A percentile compares a stretch with the other conserved stretches of the same genome.
These are phyloP conservation scores for Onygena corvina DNA, from an alignment of 2,329 filamentous ascomycete genomes.

Conservation along the genomic window DNA sequence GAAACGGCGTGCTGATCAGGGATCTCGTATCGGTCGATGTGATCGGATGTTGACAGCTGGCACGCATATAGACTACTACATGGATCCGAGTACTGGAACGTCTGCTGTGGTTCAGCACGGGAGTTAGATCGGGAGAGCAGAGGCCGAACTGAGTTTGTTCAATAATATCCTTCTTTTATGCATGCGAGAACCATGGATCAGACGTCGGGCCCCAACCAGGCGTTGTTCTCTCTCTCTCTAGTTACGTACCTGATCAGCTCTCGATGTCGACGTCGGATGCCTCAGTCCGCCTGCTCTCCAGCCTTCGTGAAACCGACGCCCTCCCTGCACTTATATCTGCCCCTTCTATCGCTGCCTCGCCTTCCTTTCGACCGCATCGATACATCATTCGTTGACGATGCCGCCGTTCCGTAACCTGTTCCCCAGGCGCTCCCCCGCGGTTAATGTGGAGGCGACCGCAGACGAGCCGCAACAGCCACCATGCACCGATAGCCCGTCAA, in stretches of 20 bases:
- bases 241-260: not conserved
- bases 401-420: slow-evolving; percentile 61
- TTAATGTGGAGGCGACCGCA: slow-evolving; percentile 17
- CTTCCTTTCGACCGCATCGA: not conserved
- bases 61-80: too few relatives aligned
- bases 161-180: too few relatives aligned
- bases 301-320: too few relatives aligned
- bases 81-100: too few relatives aligned
- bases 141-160: too few relatives aligned
- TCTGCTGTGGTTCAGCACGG: too few relatives aligned
- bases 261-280: not conserved
- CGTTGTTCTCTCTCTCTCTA: too few relatives aligned
- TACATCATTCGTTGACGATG: slow-evolving; percentile 38
- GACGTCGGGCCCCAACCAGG: not conserved
- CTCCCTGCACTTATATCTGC: not conserved
- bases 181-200: not conserved
- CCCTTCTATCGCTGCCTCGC: not conserved
- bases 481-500: slow-evolving; percentile 44
- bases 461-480: slow-evolving; percentile 17
- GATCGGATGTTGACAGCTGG: not conserved
- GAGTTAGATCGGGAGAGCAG: not conserved
- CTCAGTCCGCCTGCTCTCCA: too few relatives aligned
- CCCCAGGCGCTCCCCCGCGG: slow-evolving; percentile 40
- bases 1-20: not conserved
- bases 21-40: not conserved